Evolutionary conservation across 164 flowering plant species (phyloP), one percentile per base, ranked within the genome.

Genomic region (Magnolia changhungtana): DNA sequence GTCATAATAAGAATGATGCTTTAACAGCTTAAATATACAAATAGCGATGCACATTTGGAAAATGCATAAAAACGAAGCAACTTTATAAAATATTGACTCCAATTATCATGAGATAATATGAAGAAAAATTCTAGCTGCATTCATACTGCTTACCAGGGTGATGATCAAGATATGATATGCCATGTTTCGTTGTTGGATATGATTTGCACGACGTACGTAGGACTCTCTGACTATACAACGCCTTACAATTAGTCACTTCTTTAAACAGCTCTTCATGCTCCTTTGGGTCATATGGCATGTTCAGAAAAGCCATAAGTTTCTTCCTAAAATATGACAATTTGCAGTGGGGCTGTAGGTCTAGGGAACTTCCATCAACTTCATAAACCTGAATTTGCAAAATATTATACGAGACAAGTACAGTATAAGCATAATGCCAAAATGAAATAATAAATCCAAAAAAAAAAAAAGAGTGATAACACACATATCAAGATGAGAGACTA

Each of bases 141-240:
- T 7, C 58, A 78, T 24, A 64, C 29, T 16, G 73, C 84, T 81
- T 68, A 89, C 90, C 89, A 4, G 69, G 19, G 49, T 82, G 31
- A 18, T 52, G 37, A 66, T 86, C 87, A 65, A 88, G 85, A 83
- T 85, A 87, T 4, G 91, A 89, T 20, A 72, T 50, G 27, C 85
- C 73, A 1, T 10, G 6, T 58, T 0, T 2, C 1, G 65, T 74
- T 31, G 75, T 20, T 19, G 66, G 0, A 76, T 80, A 87, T 51
- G 80, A 3, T 71, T 21, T 50, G 23, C 7, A 51, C 23, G 77
- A 55, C 4, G 80, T 68, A 50, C 90, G 89, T 74, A 78, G 50
- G 1, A 75, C 55, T 81, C 79, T 78, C 9, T 61, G 8, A 9
- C 73, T n/a, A 19, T 74, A 29, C 66, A 71, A 1, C 16, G 72